A percentile compares a stretch with the other conserved stretches of the same genome.
Evolutionary conservation across 164 flowering plant genomes (phyloP).

Genomic region (Nelumbo lutea): DNA sequence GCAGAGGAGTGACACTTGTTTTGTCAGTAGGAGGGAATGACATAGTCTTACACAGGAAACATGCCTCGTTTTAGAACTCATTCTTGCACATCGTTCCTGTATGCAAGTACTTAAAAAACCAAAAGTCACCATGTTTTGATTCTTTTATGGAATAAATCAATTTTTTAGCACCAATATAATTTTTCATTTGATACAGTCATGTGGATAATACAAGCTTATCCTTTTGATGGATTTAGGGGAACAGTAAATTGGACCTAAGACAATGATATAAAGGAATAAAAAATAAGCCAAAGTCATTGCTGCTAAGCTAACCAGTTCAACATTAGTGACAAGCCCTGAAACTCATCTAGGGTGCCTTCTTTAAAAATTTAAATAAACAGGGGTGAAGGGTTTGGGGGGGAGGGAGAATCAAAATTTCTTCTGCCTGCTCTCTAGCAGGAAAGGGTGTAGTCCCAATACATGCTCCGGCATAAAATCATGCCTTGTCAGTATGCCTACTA

Average conservation of each 20-base stretch:
- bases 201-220: too few relatives aligned
- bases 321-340: neutral
- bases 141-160: neutral
- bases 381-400: slow-evolving; percentile 17
- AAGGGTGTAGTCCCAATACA: slow-evolving; percentile 59
- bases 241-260: neutral
- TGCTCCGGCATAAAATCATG: slow-evolving; percentile 94
- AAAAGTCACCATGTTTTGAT: neutral
- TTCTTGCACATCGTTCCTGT: neutral
- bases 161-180: neutral
- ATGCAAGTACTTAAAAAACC: neutral
- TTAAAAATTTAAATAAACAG: slow-evolving; percentile 17
- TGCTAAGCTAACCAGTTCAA: neutral
- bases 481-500: slow-evolving; percentile 84
- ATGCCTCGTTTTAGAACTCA: neutral
- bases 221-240: neutral
- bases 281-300: too few relatives aligned
- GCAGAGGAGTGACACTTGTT: neutral
- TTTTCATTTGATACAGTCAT: neutral
- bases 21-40: neutral
- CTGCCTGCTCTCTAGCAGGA: slow-evolving; percentile 50
- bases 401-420: slow-evolving; percentile 44
- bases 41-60: neutral
- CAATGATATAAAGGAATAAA: too few relatives aligned
- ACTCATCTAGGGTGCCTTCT: neutral